phyloP scores from a whole-genome alignment of 2,329 filamentous ascomycete species.

The Colletotrichum cordylinicola region DNA sequence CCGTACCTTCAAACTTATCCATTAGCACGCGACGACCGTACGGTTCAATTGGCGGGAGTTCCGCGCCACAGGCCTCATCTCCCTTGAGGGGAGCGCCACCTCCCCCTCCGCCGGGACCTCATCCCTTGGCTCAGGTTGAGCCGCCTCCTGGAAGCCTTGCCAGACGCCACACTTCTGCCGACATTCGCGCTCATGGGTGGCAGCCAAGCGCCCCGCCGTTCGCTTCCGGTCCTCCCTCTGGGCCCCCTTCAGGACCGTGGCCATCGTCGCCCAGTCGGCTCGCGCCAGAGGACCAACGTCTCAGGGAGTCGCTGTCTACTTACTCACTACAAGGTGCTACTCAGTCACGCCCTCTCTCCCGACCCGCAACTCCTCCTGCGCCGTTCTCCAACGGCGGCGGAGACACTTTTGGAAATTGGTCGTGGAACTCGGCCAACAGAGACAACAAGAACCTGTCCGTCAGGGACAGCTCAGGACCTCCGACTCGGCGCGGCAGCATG shows the following conservation, averaged over 20 bases:
- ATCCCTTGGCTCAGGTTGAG: conserved; percentile 68
- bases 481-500: conserved; percentile 65
- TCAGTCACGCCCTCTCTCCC: conserved; percentile 50
- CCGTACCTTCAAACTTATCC: conserved; percentile 82
- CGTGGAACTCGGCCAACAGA: conserved; percentile 58
- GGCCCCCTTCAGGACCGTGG: conserved; percentile 56
- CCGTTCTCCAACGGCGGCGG: conserved; percentile 53
- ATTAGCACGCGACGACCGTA: conserved; percentile 79
- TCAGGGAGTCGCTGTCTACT: conserved; percentile 61
- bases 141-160: conserved; percentile 73
- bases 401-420: conserved; percentile 61
- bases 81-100: conserved; percentile 73
- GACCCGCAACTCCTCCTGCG: conserved; percentile 59
- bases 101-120: conserved; percentile 68
- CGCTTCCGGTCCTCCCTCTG: conserved; percentile 54
- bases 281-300: conserved; percentile 58
- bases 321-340: conserved; percentile 56
- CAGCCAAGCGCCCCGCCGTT: conserved; percentile 59
- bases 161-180: conserved; percentile 90
- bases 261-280: conserved; percentile 59
- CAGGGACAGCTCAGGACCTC: conserved; percentile 61
- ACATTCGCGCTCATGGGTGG: conserved; percentile 90
- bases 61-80: conserved; percentile 72
- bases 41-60: conserved; percentile 80
- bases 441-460: conserved; percentile 56